A percentile compares a stretch with the other conserved stretches of the same genome.
Conservation (phyloP, 2,329 filamentous ascomycete species). For the Pseudogymnoascus sp. region DNA sequence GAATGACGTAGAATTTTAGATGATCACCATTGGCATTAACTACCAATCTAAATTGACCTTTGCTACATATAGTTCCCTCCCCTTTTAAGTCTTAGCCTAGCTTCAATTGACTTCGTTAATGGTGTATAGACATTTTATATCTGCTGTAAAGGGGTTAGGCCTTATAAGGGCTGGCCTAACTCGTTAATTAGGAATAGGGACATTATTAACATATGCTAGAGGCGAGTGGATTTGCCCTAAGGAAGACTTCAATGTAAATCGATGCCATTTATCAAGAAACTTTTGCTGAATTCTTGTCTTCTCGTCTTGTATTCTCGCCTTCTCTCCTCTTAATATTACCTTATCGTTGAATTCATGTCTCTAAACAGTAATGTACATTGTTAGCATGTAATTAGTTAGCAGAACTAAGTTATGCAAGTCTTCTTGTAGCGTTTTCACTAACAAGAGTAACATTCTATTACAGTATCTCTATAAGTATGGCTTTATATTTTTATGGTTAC, state of each 20-base stretch:
- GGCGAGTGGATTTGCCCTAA: not conserved
- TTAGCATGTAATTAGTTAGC: not conserved
- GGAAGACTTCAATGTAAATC: not conserved
- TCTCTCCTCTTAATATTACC: not conserved
- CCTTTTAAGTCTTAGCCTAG: no score
- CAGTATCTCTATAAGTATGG: not conserved
- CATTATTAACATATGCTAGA: not conserved
- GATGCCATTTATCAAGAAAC: not conserved
- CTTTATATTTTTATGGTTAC: not conserved
- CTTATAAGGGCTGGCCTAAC: not conserved
- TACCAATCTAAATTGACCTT: not conserved
- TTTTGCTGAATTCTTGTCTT: not conserved
- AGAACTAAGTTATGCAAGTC: not conserved
- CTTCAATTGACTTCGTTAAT: no score
- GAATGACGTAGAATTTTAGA: not conserved
- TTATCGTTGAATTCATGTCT: not conserved
- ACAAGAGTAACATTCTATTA: not conserved
- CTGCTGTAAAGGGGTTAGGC: not conserved
- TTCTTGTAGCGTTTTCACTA: not conserved
- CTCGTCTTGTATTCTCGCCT: not conserved
- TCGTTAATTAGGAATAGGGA: not conserved
- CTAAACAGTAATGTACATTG: not conserved
- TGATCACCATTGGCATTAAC: not conserved
- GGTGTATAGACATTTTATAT: not conserved
- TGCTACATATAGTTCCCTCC: no score